phyloP scores from a whole-genome alignment of 23 red algal species.

The Porphyridium purpureum region DNA sequence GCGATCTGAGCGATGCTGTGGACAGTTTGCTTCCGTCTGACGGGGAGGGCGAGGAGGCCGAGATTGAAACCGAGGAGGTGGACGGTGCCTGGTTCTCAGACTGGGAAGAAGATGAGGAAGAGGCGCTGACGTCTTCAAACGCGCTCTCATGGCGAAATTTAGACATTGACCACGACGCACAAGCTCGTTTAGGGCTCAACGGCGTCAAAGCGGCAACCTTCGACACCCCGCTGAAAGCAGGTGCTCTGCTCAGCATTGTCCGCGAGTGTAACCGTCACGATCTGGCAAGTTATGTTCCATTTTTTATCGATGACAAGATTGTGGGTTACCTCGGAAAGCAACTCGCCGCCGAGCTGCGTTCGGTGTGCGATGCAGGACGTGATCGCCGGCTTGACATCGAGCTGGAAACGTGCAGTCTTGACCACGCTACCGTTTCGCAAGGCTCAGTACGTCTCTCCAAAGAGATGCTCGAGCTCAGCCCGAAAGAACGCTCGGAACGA shows the following conservation, averaged over 20 bases:
- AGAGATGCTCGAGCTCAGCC: constrained; percentile 1
- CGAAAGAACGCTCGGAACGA: background rate
- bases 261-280: too few relatives aligned
- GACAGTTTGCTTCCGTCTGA: background rate
- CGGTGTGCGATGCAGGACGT: background rate
- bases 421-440: background rate
- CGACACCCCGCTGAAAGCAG: background rate
- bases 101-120: background rate
- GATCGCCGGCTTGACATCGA: background rate
- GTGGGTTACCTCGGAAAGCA: constrained; percentile 3
- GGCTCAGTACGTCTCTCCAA: background rate
- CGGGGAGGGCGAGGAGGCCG: background rate
- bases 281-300: constrained; percentile 1
- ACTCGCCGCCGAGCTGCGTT: constrained; percentile 8
- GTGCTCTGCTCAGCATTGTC: too few relatives aligned
- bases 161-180: background rate
- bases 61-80: constrained; percentile 3
- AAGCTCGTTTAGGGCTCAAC: too few relatives aligned
- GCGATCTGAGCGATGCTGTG: background rate
- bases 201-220: background rate
- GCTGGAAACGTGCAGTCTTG: constrained; percentile 8
- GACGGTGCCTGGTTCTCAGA: too few relatives aligned
- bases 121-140: background rate
- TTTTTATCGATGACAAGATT: constrained; percentile 1
- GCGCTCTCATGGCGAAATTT: background rate